Evolutionary conservation across 257 asterid species (phyloP).

Genomic region (Leptodermis oblonga): DNA sequence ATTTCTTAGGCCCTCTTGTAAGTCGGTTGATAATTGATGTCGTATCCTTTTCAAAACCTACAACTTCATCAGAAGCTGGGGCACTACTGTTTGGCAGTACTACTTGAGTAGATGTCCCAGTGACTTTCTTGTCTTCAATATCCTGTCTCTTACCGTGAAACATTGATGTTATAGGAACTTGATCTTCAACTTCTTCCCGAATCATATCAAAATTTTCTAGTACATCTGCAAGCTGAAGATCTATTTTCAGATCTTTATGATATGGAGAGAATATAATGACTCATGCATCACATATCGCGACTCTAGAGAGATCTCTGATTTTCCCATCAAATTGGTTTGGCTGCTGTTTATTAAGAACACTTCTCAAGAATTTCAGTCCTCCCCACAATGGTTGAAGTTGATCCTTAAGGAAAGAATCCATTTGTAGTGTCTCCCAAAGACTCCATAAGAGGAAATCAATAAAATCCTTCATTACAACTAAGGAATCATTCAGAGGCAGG

Average conservation of each 20-base stretch:
- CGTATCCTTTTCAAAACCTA: background rate
- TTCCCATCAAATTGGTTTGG: background rate
- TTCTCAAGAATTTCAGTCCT: background rate
- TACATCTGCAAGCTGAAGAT: no score
- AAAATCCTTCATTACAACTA: background rate
- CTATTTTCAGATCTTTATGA: background rate
- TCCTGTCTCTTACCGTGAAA: background rate
- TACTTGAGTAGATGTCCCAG: background rate
- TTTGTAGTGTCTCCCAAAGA: background rate
- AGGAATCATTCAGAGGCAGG: no score
- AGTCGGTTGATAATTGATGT: background rate
- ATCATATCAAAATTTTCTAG: no score
- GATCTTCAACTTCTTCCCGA: no score
- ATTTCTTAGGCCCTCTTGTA: no score
- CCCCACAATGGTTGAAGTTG: background rate
- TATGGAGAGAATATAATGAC: background rate
- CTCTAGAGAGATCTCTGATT: no score
- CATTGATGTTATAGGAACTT: no score
- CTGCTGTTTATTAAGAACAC: no score
- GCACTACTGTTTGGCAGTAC: background rate
- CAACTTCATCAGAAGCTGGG: background rate
- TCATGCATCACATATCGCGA: background rate
- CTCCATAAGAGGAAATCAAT: background rate
- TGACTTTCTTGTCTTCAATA: background rate
- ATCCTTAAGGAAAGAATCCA: background rate